Evolutionary conservation across 768 basidiomycete genomes (phyloP).

Genomic region (Pleurotus djamor): DNA sequence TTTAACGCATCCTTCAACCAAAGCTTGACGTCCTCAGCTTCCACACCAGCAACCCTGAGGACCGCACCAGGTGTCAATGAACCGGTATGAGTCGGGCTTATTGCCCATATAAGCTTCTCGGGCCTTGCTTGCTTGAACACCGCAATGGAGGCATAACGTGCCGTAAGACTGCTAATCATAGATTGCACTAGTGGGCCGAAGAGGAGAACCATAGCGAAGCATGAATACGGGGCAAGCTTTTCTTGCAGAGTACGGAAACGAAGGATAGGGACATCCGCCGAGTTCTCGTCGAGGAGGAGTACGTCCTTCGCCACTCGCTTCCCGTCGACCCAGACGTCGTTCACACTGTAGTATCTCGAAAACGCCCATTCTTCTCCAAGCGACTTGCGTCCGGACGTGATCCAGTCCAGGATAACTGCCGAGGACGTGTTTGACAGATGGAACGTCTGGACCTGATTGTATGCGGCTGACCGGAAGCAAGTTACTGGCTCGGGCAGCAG

Average conservation of each 20-base stretch:
- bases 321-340: constrained; percentile 74
- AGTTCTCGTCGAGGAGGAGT: constrained; percentile 65
- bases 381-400: constrained; percentile 83
- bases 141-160: constrained; percentile 48
- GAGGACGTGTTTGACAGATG: constrained; percentile 51
- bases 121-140: constrained; percentile 66
- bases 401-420: constrained; percentile 83
- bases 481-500: constrained; percentile 93
- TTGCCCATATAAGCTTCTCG: constrained; percentile 76
- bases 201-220: constrained; percentile 86
- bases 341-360: constrained; percentile 78
- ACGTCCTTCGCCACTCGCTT: constrained; percentile 73
- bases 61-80: constrained; percentile 43
- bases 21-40: constrained; percentile 69
- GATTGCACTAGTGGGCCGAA: constrained; percentile 60
- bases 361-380: constrained; percentile 91
- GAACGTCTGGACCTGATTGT: constrained; percentile 84
- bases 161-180: constrained; percentile 46
- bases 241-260: constrained; percentile 50
- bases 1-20: constrained; percentile 64
- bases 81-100: constrained; percentile 52
- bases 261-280: constrained; percentile 16
- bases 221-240: constrained; percentile 77
- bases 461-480: constrained; percentile 82
- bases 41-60: constrained; percentile 71